Percentiles rank a stretch among this genome's conserved stretches.
These are phyloP conservation scores for Quercus rubra DNA, from an alignment of 306 rosid genomes.

Conservation along the genomic window DNA sequence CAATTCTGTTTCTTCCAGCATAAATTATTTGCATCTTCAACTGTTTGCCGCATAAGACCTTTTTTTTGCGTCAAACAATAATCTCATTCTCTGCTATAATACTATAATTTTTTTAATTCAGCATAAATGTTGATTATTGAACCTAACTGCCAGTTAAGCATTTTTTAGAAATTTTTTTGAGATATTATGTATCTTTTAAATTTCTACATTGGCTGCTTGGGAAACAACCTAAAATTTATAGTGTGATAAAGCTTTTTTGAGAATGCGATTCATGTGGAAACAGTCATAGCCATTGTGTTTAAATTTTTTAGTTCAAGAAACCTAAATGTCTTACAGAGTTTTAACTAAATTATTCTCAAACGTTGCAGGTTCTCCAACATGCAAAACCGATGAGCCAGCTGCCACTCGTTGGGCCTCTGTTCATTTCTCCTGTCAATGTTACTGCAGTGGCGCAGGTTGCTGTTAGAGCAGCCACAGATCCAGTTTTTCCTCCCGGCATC, in stretches of 20 bases:
- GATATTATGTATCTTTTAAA: background rate
- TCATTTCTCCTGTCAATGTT: constrained; percentile 85
- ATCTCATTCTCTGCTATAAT: no score
- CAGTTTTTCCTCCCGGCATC: constrained; percentile 92
- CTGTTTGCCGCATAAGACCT: background rate
- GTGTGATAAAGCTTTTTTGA: background rate
- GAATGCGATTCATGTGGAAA: no score
- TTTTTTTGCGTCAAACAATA: background rate
- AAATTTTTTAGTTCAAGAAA: constrained; percentile 6
- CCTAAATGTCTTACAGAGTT: background rate
- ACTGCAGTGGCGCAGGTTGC: constrained; percentile 77
- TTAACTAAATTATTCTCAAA: constrained; percentile 17
- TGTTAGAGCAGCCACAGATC: constrained; percentile 92
- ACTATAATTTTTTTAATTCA: no score
- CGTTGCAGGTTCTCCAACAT: constrained; percentile 63
- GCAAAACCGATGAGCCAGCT: constrained; percentile 63
- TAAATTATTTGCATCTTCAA: background rate
- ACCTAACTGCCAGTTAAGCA: no score
- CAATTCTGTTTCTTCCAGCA: background rate
- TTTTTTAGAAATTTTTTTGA: no score
- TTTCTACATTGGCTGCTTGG: background rate
- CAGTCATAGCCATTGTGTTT: background rate
- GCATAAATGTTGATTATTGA: no score
- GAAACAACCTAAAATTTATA: background rate
- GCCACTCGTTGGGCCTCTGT: constrained; percentile 85